Evolutionary conservation across 805 yeast species (phyloP).

Genomic region (Lipomyces japonicus): DNA sequence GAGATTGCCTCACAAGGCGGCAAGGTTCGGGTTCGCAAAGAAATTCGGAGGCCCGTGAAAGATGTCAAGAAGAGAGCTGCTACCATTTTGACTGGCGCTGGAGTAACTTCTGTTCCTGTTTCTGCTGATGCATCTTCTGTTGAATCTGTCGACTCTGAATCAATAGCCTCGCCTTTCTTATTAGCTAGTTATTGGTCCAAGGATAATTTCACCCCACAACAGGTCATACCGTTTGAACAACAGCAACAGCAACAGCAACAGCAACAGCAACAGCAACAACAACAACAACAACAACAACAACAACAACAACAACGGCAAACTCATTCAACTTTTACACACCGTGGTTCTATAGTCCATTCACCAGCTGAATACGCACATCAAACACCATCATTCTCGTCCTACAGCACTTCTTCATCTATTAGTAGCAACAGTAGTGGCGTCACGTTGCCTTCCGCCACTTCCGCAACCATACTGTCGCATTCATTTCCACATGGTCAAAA

Average conservation of each 20-base stretch:
- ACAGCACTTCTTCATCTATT: not conserved
- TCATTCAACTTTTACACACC: no score
- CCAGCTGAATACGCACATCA: not conserved
- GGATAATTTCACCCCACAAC: no score
- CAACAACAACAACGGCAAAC: not conserved
- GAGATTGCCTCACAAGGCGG: constrained; percentile 36
- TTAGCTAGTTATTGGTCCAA: no score
- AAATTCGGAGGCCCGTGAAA: constrained; percentile 25
- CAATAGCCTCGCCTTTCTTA: not conserved
- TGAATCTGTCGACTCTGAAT: not conserved
- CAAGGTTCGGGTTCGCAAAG: constrained; percentile 34
- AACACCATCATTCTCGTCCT: not conserved
- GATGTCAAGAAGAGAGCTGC: constrained; percentile 1
- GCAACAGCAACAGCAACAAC: constrained; percentile 9
- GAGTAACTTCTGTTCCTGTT: not conserved
- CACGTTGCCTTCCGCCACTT: not conserved
- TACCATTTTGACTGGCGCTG: constrained; percentile 2
- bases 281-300: constrained; percentile 1
- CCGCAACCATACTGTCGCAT: not conserved
- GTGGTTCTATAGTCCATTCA: no score
- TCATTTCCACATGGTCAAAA: not conserved
- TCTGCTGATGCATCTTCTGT: not conserved
- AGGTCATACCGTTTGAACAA: no score
- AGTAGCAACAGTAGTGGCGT: not conserved
- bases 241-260: constrained; percentile 10